Evolutionary conservation across 176 grass and related monocot species (phyloP), one percentile per base, ranked within the genome.

Genomic region (Urochloa ruziziensis): DNA sequence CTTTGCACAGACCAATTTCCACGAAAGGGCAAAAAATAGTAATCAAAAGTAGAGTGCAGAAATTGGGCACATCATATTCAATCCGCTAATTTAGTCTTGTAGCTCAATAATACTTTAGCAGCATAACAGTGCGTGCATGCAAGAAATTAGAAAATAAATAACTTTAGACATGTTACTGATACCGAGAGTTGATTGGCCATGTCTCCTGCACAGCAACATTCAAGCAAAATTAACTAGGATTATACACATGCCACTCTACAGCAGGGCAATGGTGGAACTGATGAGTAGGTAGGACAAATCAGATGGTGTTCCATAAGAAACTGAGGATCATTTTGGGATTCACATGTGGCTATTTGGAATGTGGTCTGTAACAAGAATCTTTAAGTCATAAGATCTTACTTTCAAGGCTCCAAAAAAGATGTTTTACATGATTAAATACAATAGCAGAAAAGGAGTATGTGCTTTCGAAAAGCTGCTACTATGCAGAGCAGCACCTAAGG

Each of bases 241-340:
- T 59, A 66, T 59, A 42, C 82, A 84, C 5, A 1, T 70, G 52
- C 63, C 53, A 5, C 34, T 30, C 19, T 86, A 86, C 51, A n/a
- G 43, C 43, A 65, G 44, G 67, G 19, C 40, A 67, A 80, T 72
- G 34, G n/a, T 56, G 54, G 39, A 65, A 72, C 67, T 54, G 47
- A 63, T 53, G 39, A 65, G 59, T 82, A 73, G 58, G 46, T 74
- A 67, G 40, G 44, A 47, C 4, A n/a, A 66, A 62, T 79, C 30
- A 71, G 32, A 33, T 70, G 18, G 18, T 68, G 33, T 77, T 65
- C 49, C 37, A 7, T 37, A 21, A 80, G 30, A 67, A 80, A 48
- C 57, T 32, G 57, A 62, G 17, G n/a, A 8, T 23, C 28, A 24
- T 19, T 65, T 35, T 27, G 35, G 53, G 33, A n/a, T 76, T 39